Evolutionary conservation across 75 land plant genomes (phyloP).

Genomic region (Isoetes taiwanensis): DNA sequence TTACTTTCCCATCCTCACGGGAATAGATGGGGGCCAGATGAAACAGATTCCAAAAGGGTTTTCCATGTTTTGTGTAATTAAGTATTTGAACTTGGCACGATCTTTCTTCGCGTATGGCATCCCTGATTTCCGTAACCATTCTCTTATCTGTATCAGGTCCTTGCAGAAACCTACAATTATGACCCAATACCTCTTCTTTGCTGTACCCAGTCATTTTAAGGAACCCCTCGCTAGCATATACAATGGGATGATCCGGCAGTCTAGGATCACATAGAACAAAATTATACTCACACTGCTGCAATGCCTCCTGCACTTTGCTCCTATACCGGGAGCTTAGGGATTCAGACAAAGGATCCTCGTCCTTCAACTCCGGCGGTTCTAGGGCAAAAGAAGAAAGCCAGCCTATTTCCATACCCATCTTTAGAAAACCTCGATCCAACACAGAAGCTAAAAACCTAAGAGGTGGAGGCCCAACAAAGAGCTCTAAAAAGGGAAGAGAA

Average conservation of each 20-base stretch:
- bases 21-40: conserved; percentile 71
- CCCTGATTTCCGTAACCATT: conserved; percentile 62
- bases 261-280: too few species aligned
- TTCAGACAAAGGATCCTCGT: too few species aligned
- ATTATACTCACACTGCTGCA: too few species aligned
- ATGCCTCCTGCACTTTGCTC: too few species aligned
- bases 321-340: too few species aligned
- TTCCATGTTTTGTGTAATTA: conserved; percentile 69
- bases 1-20: conserved; percentile 49
- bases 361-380: too few species aligned
- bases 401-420: too few species aligned
- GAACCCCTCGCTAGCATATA: conserved; percentile 73
- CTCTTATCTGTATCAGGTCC: conserved; percentile 67
- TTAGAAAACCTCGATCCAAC: too few species aligned
- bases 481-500: too few species aligned
- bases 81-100: conserved; percentile 45
- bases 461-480: too few species aligned
- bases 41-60: conserved; percentile 73
- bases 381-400: too few species aligned
- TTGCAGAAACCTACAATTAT: conserved; percentile 71
- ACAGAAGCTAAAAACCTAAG: too few species aligned
- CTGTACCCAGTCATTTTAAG: conserved; percentile 62
- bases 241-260: conserved; percentile 64
- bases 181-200: conserved; percentile 55
- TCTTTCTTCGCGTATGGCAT: conserved; percentile 68